These are phyloP conservation scores for Acacia pycnantha DNA, from an alignment of 331 rosid species.

Conservation along the genomic window DNA sequence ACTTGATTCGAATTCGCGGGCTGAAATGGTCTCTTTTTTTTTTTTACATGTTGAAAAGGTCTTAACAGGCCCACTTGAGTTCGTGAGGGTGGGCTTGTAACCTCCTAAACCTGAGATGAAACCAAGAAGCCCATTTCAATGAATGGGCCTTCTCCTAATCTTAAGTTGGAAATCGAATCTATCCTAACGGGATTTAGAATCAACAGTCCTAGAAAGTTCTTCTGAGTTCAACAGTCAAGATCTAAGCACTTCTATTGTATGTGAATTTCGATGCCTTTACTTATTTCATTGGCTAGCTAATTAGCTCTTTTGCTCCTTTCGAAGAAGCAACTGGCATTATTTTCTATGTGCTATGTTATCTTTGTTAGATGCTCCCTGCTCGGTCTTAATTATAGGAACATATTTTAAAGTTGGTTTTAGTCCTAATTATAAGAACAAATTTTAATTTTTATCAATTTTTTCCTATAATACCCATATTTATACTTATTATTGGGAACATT, in stretches of 20 bases:
- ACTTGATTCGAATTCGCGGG: neutral
- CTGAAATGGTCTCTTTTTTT: neutral
- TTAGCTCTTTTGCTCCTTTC: neutral
- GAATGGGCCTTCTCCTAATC: neutral
- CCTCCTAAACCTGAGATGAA: neutral
- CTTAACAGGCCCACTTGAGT: neutral
- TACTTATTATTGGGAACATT: too few species aligned
- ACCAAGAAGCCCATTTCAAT: neutral
- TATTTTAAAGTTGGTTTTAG: too few species aligned
- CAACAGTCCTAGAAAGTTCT: neutral
- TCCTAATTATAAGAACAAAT: too few species aligned
- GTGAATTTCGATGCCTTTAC: neutral
- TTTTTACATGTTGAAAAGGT: too few species aligned
- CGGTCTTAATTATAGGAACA: too few species aligned
- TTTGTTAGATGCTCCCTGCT: too few species aligned
- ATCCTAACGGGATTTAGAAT: neutral
- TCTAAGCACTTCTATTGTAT: neutral
- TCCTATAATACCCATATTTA: too few species aligned
- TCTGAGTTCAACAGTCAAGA: neutral
- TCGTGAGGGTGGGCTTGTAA: neutral
- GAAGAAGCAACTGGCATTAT: neutral
- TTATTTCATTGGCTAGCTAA: neutral
- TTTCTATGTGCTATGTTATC: neutral
- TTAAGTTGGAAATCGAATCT: neutral
- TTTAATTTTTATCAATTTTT: too few species aligned